These are phyloP conservation scores for Phytophthora aleatoria DNA, from an alignment of 352 stramenopile species.

Conservation along the genomic window DNA sequence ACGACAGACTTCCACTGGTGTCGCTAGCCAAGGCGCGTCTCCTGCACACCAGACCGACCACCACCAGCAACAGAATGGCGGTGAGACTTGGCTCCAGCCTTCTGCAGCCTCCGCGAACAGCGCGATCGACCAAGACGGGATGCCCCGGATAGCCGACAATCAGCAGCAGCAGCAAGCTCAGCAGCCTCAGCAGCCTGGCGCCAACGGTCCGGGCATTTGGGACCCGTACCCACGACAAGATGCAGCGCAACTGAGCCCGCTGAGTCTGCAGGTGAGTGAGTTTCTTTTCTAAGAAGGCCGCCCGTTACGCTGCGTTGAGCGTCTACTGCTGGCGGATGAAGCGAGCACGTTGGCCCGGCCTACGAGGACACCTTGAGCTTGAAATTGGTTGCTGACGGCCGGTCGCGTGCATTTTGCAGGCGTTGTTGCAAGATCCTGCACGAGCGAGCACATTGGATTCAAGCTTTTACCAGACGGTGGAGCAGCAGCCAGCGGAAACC, in stretches of 20 bases:
- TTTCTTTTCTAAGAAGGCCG: constrained; percentile 46
- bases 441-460: constrained; percentile 31
- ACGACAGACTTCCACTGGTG: constrained; percentile 31
- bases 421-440: constrained; percentile 43
- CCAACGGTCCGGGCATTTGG: constrained; percentile 38
- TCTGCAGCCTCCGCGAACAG: constrained; percentile 16
- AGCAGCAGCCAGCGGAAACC: constrained; percentile 22
- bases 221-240: constrained; percentile 48
- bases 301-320: constrained; percentile 8
- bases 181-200: constrained; percentile 34
- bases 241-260: constrained; percentile 43
- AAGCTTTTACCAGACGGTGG: constrained; percentile 38
- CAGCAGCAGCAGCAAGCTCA: constrained; percentile 31
- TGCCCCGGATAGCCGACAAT: constrained; percentile 38
- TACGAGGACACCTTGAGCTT: constrained; percentile 25
- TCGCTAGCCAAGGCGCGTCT: constrained; percentile 29
- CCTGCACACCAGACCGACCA: constrained; percentile 38
- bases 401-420: constrained; percentile 35
- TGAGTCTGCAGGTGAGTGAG: constrained; percentile 60
- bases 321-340: constrained; percentile 18
- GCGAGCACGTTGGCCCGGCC: constrained; percentile 13
- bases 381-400: constrained; percentile 36
- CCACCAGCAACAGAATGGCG: constrained; percentile 34
- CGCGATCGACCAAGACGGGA: constrained; percentile 34
- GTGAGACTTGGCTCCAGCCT: constrained; percentile 30